Evolutionary conservation across 2,329 filamentous ascomycete species (phyloP), one percentile per base, ranked within the genome.

Genomic region (Alternaria atra): DNA sequence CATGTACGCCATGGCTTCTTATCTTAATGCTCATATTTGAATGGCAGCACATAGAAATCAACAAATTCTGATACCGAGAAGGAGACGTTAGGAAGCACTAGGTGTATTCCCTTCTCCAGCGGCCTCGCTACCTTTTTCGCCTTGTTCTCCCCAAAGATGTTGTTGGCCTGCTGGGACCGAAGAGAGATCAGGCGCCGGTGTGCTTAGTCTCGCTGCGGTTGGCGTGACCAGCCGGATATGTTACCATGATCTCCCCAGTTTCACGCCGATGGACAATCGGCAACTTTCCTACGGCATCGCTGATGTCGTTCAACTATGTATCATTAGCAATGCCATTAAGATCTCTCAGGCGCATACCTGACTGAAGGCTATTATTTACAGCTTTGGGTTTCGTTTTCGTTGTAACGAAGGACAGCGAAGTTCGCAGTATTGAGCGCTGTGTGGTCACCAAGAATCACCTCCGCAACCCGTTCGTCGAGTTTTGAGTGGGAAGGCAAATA

Each of bases 401-500:
- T 52, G 8, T 52, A 52, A 27, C 25, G 25, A 52, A 40, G 35
- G 8, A 52, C 35, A 30, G 48, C n/a, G 35, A 52, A 52, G 17
- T 52, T 30, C 25, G 15, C 25, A 52, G 48, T 52, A 32, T n/a
- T 52, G 3, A 52, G 48, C 25, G 23, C 15, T 17, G n/a, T 13
- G 35, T 40, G 25, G 35, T 52, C 25, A 17, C 35, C 23, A 52
- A 52, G 35, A 37, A 25, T 40, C 25, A 52, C 17, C 25, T 40
- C 35, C n/a, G 25, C n/a, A 52, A 52, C 35, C 15, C 25, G 35
- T 20, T 52, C 25, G 25, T 52, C 25, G 25, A 52, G 48, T 52
- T 52, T 52, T 52, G 25, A 52, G 48, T 52, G 15, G 15, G 48
- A 40, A 25, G 48, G n/a, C 35, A 52, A 25, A 40, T 52, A 52